Evolutionary conservation across 1,139 yeast species (phyloP).

Genomic region (Yamadazyma mexicana): DNA sequence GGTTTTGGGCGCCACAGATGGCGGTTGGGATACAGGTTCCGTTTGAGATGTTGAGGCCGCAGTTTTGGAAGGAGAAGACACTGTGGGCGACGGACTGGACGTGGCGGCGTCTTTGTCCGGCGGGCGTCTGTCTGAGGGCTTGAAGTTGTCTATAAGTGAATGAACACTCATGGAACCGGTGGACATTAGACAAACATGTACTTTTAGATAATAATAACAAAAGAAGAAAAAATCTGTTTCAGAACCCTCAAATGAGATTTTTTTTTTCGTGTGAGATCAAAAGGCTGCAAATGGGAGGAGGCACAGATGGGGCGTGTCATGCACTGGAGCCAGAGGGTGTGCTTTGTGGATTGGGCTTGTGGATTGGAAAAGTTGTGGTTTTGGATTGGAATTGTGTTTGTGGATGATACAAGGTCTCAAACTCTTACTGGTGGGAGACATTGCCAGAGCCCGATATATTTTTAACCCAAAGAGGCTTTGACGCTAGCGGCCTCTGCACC

Average conservation of each 20-base stretch:
- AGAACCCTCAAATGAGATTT: constrained; percentile 2
- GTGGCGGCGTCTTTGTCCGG: constrained; percentile 1
- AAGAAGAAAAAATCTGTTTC: background rate
- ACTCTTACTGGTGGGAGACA: too few relatives aligned
- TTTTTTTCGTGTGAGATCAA: constrained; percentile 2
- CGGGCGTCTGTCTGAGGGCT: constrained; percentile 5
- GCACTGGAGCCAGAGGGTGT: too few relatives aligned
- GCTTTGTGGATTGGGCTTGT: background rate
- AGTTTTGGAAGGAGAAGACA: too few relatives aligned
- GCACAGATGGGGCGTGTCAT: background rate
- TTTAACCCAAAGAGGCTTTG: too few relatives aligned
- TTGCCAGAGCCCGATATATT: too few relatives aligned
- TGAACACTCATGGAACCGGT: constrained; percentile 29
- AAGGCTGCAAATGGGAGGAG: constrained; percentile 1
- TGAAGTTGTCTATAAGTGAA: constrained; percentile 25
- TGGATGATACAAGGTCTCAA: too few relatives aligned
- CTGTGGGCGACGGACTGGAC: constrained; percentile 2
- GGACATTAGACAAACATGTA: constrained; percentile 3
- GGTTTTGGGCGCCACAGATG: background rate
- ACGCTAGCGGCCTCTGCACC: too few relatives aligned
- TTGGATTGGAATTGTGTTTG: too few relatives aligned
- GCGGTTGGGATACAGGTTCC: background rate
- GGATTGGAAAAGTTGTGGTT: background rate
- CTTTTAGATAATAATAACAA: background rate
- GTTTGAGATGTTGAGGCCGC: constrained; percentile 1